Conservation (phyloP, 169 alveolate genomes). For the Cryptosporidium andersoni region DNA sequence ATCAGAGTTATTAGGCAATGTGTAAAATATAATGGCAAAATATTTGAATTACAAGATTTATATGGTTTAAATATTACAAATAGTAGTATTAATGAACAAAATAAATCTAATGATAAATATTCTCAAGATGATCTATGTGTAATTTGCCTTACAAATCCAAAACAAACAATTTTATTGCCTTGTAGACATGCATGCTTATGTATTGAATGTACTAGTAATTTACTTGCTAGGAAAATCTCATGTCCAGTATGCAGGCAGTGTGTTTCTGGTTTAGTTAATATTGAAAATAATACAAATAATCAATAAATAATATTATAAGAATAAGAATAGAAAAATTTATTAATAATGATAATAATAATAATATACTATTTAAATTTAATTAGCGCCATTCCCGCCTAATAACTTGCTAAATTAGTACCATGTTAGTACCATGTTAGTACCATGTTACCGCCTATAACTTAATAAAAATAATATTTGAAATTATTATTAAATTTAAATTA, state of each 20-base stretch:
- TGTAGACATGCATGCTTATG: constrained; percentile 68
- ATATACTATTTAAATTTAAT: not conserved
- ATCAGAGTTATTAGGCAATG: constrained; percentile 44
- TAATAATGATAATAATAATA: too few relatives aligned
- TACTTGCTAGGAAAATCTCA: constrained; percentile 13
- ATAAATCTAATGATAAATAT: not conserved
- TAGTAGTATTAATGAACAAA: not conserved
- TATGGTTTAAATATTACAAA: constrained; percentile 18
- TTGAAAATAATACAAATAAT: constrained; percentile 21
- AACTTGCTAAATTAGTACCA: too few relatives aligned
- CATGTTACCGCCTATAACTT: not conserved
- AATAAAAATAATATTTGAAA: not conserved
- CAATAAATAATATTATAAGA: not conserved
- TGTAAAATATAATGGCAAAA: constrained; percentile 55
- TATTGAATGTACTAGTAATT: constrained; percentile 17
- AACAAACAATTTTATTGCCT: constrained; percentile 50
- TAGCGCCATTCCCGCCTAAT: not conserved
- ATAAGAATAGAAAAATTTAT: not conserved
- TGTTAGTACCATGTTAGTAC: too few relatives aligned
- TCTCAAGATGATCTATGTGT: constrained; percentile 35
- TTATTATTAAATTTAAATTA: not conserved
- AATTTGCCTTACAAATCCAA: constrained; percentile 29
- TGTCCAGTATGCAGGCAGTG: constrained; percentile 55
- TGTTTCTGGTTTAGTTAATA: constrained; percentile 33
- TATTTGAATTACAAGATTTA: constrained; percentile 41